Percentiles rank a stretch among this genome's conserved stretches.
Evolutionary conservation across 1,284 basidiomycete species (phyloP).

Genomic region (Irpex sp.): DNA sequence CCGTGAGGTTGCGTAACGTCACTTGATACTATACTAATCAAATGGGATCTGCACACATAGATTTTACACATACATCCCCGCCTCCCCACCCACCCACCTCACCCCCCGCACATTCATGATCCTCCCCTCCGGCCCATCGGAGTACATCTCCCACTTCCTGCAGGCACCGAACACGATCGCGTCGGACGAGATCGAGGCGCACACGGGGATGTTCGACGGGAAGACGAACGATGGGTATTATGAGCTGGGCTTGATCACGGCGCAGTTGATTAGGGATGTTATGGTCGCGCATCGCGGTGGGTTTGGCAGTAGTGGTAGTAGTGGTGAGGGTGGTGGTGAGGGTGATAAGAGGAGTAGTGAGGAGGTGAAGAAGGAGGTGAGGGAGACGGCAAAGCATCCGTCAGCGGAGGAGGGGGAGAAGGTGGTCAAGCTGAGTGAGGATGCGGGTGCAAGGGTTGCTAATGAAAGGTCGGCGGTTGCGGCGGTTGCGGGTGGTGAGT

Average conservation of each 20-base stretch:
- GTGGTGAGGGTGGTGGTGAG: too few relatives aligned
- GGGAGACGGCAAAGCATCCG: conserved; percentile 6
- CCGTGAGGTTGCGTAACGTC: background rate
- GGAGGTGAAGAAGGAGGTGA: background rate
- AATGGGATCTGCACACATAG: conserved; percentile 34
- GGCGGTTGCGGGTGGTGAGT: background rate
- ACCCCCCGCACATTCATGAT: conserved; percentile 72
- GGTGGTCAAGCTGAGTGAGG: conserved; percentile 7
- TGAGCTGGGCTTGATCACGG: conserved; percentile 71
- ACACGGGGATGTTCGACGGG: conserved; percentile 86
- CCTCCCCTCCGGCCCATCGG: conserved; percentile 56
- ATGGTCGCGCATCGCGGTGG: conserved; percentile 26
- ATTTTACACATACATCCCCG: conserved; percentile 74
- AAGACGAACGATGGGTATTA: conserved; percentile 90
- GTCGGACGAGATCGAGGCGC: conserved; percentile 81
- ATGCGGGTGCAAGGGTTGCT: conserved; percentile 4
- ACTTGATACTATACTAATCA: background rate
- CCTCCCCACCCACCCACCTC: conserved; percentile 49
- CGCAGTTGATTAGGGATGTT: conserved; percentile 56
- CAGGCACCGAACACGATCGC: conserved; percentile 66
- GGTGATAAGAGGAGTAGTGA: too few relatives aligned
- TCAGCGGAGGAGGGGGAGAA: conserved; percentile 2
- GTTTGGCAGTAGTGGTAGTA: background rate
- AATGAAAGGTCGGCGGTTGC: background rate
- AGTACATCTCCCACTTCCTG: conserved; percentile 52